phyloP scores from a whole-genome alignment of 805 yeast species.

The Cyberlindnera maritima region DNA sequence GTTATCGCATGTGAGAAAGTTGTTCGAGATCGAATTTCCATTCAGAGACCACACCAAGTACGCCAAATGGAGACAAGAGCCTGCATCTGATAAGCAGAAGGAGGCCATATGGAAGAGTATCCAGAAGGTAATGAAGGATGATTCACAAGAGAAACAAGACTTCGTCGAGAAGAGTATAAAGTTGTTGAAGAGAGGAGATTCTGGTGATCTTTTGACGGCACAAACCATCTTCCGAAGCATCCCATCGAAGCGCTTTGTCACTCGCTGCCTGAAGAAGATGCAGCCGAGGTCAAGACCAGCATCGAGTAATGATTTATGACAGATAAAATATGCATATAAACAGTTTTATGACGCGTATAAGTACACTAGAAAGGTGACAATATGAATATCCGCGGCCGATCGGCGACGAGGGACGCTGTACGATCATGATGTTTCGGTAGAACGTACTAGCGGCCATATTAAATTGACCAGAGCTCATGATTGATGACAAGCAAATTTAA shows the following conservation, averaged over 20 bases:
- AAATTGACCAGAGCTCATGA: no score
- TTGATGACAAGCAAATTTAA: no score
- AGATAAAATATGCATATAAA: no score
- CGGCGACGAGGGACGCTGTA: no score
- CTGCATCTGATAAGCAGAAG: constrained; percentile 30
- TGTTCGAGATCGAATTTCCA: constrained; percentile 1
- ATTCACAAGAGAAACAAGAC: neutral
- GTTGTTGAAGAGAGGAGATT: constrained; percentile 15
- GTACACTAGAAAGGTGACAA: no score
- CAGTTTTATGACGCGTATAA: no score
- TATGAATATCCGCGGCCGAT: no score
- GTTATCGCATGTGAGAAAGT: constrained; percentile 7
- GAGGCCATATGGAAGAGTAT: constrained; percentile 8
- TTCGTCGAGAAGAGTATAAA: neutral
- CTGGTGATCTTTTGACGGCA: constrained; percentile 13
- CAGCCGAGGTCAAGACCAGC: neutral
- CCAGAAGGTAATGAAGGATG: constrained; percentile 4
- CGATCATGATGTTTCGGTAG: no score
- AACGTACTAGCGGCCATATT: no score
- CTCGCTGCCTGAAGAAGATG: neutral
- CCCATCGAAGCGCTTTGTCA: constrained; percentile 4
- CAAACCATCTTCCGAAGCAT: constrained; percentile 14
- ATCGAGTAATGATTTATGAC: no score
- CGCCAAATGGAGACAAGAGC: constrained; percentile 32
- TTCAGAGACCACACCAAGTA: constrained; percentile 24